Evolutionary conservation across 1,139 yeast genomes (phyloP).

Genomic region (Yamadazyma dushanensis): DNA sequence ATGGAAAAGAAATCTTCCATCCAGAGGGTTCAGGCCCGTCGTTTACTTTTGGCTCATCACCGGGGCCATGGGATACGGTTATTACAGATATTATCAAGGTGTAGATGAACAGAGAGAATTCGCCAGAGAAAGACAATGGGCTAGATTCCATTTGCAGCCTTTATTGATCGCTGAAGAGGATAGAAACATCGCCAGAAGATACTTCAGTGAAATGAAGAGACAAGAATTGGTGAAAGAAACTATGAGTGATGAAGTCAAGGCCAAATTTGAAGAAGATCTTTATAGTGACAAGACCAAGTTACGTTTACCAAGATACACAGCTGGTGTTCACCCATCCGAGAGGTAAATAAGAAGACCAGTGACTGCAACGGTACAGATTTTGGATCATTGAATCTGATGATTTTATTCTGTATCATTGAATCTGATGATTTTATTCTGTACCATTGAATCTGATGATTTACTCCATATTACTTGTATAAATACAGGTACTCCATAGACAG

Average conservation of each 20-base stretch:
- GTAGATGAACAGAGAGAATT: conserved; percentile 78
- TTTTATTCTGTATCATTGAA: too few relatives aligned
- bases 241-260: conserved; percentile 41
- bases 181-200: conserved; percentile 75
- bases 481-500: too few relatives aligned
- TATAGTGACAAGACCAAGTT: conserved; percentile 48
- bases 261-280: conserved; percentile 44
- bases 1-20: conserved; percentile 85
- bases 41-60: conserved; percentile 66
- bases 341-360: too few relatives aligned
- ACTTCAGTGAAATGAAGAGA: conserved; percentile 63
- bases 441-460: too few relatives aligned
- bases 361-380: too few relatives aligned
- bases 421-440: too few relatives aligned
- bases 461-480: too few relatives aligned
- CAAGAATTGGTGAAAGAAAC: conserved; percentile 55
- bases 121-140: conserved; percentile 75
- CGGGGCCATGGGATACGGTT: conserved; percentile 70
- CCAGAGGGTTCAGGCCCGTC: conserved; percentile 81
- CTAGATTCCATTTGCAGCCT: conserved; percentile 73
- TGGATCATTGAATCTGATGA: too few relatives aligned
- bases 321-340: conserved; percentile 42
- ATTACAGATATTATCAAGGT: conserved; percentile 65
- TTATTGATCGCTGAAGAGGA: conserved; percentile 81
- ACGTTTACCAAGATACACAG: conserved; percentile 46